These are phyloP conservation scores for Globisporangium parvum DNA, from an alignment of 352 stramenopile species.

Conservation along the genomic window DNA sequence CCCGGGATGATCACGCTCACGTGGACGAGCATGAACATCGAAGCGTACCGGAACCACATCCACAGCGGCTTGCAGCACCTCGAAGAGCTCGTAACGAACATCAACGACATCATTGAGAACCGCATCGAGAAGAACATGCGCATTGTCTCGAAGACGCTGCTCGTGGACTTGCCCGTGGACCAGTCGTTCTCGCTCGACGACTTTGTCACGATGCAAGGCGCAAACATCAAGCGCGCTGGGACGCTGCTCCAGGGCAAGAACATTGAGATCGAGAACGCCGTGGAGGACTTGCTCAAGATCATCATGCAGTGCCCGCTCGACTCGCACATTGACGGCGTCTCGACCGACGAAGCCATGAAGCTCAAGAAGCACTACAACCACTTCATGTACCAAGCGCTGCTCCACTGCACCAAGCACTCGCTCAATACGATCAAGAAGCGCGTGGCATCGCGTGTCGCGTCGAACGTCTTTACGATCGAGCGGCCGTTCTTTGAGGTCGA, in stretches of 20 bases:
- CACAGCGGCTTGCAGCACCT: constrained; percentile 92
- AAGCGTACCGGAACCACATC: constrained; percentile 95
- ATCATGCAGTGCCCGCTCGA: constrained; percentile 94
- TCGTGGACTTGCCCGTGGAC: constrained; percentile 96
- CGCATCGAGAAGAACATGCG: constrained; percentile 99
- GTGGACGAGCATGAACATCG: constrained; percentile 99
- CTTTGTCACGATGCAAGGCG: constrained; percentile 96
- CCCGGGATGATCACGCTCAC: constrained; percentile 99
- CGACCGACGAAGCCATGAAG: constrained; percentile 92
- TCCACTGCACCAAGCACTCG: constrained; percentile 97
- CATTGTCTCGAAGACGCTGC: constrained; percentile 95
- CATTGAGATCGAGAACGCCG: constrained; percentile 97
- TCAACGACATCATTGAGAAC: constrained; percentile 99
- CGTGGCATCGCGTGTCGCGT: constrained; percentile 88
- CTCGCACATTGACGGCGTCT: constrained; percentile 92
- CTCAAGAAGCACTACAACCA: constrained; percentile 99
- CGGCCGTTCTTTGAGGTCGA: constrained; percentile 98
- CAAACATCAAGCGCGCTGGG: constrained; percentile 90
- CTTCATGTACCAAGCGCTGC: constrained; percentile 98
- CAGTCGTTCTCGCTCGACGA: constrained; percentile 97
- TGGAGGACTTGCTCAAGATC: constrained; percentile 96
- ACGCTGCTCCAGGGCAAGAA: constrained; percentile 96
- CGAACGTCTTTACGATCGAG: constrained; percentile 89
- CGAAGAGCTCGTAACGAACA: constrained; percentile 96
- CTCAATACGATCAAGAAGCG: constrained; percentile 98